Conservation (phyloP, 2,329 filamentous ascomycete species). For the Diplocarpon mali region DNA sequence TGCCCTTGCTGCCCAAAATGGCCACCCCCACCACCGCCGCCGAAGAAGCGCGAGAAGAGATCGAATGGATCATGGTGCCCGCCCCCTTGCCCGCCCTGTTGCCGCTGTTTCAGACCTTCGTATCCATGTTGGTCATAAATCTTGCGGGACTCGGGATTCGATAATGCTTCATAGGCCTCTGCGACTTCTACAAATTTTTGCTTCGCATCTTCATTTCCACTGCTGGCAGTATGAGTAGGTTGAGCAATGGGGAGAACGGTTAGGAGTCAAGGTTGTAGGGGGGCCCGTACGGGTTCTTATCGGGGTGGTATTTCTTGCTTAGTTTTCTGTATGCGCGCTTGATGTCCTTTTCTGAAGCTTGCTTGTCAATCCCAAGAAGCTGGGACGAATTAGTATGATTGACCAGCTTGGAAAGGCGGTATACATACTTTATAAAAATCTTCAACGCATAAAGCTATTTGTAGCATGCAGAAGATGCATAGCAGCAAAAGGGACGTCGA, state of each 20-base stretch:
- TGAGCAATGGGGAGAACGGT: neutral
- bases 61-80: constrained; percentile 81
- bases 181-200: constrained; percentile 90
- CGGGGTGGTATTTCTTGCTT: constrained; percentile 92
- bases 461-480: constrained; percentile 39
- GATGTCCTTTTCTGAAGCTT: constrained; percentile 76
- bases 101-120: constrained; percentile 76
- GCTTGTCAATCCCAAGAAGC: constrained; percentile 69
- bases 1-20: constrained; percentile 62
- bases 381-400: constrained; percentile 29
- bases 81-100: constrained; percentile 56
- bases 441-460: constrained; percentile 47
- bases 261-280: neutral
- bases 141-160: constrained; percentile 64
- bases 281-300: constrained; percentile 81
- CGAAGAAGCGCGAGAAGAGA: constrained; percentile 93
- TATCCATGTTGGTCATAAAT: constrained; percentile 94
- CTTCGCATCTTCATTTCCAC: constrained; percentile 67
- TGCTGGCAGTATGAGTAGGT: constrained; percentile 29
- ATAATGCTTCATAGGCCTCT: constrained; percentile 90
- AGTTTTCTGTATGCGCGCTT: constrained; percentile 87
- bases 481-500: constrained; percentile 41
- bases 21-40: constrained; percentile 67
- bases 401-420: no score
- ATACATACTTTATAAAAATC: constrained; percentile 66